Base-by-base conservation (phyloP, 768 basidiomycete genomes). In the Lactifluus hygrophoroides region DNA sequence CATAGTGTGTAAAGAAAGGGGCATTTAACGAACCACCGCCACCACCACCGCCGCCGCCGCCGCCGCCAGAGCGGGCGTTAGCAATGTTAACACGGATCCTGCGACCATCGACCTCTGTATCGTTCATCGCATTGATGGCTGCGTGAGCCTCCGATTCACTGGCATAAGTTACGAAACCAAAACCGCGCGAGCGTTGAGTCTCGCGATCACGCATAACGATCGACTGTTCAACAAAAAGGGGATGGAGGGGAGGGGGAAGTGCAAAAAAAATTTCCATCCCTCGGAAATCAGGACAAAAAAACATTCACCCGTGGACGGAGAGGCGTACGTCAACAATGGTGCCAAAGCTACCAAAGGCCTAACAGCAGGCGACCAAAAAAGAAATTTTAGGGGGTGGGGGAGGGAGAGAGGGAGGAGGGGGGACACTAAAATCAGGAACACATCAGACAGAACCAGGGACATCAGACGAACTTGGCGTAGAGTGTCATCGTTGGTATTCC, bases 191-290 rank as follows among this genome's bases (percentile, higher is more conserved):
- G 69, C 94, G 91, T 60, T 91, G 90, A 65, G 95, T 97, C 70
- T 96, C 95, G 70, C 94, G 91, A 76, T 98, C 94, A 77, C 91
- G 88, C 94, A 95, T 95, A 72, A 95, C 93, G 75, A 95, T 93
- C 66, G 88, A 89, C 92, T 96, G 49, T 57, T 66, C 65, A 19
- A 58, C 45, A n/a, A n/a, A n/a, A n/a, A n/a, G n/a, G n/a, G n/a
- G n/a, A n/a, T n/a, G n/a, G 23, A 42, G 48, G 4, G 25, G 19
- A 2, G 19, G 25, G 56, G 16, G 37, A 21, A 46, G 52, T 16
- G 27, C n/a, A 23, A 50, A 53, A 47, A 35, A 42, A 23, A 32
- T 9, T 14, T 32, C 30, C 30, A n/a, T 23, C 7, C 27, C 19
- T 56, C 35, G 46, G 40, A 37, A 40, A 38, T 56, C 38, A 56